phyloP scores from a whole-genome alignment of 2,329 filamentous ascomycete genomes.

The Fusarium chlamydosporum region DNA sequence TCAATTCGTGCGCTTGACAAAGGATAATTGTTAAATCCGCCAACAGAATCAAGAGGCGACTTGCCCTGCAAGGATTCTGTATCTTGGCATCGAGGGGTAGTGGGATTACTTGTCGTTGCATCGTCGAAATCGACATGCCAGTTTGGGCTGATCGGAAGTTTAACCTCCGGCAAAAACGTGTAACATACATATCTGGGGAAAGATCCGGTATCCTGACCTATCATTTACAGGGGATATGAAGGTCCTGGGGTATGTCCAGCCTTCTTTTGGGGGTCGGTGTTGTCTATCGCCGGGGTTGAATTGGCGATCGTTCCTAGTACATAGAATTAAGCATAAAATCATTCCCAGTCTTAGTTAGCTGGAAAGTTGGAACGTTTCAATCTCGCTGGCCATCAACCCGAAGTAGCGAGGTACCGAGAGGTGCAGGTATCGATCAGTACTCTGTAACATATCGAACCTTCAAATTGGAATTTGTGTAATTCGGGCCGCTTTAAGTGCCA shows the following conservation, averaged over 20 bases:
- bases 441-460: no score
- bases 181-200: not conserved
- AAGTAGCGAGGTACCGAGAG: not conserved
- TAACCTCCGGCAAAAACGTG: conserved; percentile 8
- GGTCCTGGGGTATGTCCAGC: not conserved
- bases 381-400: not conserved
- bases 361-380: accelerated
- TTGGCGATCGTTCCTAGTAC: not conserved
- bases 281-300: not conserved
- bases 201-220: conserved; percentile 20
- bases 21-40: not conserved
- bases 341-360: not conserved
- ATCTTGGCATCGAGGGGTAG: conserved; percentile 20
- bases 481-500: no score
- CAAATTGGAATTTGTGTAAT: no score
- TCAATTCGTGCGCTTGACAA: conserved; percentile 9
- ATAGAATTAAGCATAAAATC: conserved; percentile 10
- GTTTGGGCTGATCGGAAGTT: conserved; percentile 25
- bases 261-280: not conserved
- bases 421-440: no score
- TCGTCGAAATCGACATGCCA: conserved; percentile 10
- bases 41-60: not conserved
- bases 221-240: conserved; percentile 6
- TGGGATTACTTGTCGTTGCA: conserved; percentile 1
- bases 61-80: not conserved